phyloP scores from a whole-genome alignment of 1,284 basidiomycete species.

The Apiotrichum porosum region DNA sequence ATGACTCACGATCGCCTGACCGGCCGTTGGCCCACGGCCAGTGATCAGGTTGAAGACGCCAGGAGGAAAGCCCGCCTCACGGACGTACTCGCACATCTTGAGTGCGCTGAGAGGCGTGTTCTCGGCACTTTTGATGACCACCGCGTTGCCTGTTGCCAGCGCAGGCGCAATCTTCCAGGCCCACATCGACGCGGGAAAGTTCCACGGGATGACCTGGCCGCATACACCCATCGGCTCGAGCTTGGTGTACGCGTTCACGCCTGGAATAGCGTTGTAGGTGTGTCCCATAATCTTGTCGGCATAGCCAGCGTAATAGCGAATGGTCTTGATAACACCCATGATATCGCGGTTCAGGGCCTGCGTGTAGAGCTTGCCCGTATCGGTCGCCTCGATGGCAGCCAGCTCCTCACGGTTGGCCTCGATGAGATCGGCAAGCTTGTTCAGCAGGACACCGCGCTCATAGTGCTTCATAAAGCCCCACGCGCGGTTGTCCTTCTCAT shows the following conservation, averaged over 20 bases:
- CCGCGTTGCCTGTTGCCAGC: slow-evolving; percentile 57
- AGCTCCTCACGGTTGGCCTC: slow-evolving; percentile 66
- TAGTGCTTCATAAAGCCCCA: slow-evolving; percentile 56
- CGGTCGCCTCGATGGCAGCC: slow-evolving; percentile 68
- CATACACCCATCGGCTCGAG: slow-evolving; percentile 13
- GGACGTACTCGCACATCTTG: slow-evolving; percentile 56
- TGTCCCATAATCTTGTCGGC: slow-evolving; percentile 74
- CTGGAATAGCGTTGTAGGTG: slow-evolving; percentile 13
- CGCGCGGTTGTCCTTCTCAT: slow-evolving; percentile 65
- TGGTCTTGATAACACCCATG: slow-evolving; percentile 67
- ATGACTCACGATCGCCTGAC: slow-evolving; percentile 52
- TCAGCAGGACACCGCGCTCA: slow-evolving; percentile 67
- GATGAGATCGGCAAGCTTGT: slow-evolving; percentile 84
- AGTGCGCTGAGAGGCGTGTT: slow-evolving; percentile 80
- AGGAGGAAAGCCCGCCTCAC: slow-evolving; percentile 78
- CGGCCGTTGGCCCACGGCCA: slow-evolving; percentile 58
- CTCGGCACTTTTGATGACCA: slow-evolving; percentile 54
- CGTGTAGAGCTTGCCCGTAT: slow-evolving; percentile 77
- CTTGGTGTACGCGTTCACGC: slow-evolving; percentile 51
- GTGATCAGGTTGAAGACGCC: slow-evolving; percentile 82
- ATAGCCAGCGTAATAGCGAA: slow-evolving; percentile 56
- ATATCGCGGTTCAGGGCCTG: slow-evolving; percentile 78
- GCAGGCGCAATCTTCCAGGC: slow-evolving; percentile 87
- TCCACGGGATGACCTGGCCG: slow-evolving; percentile 51
- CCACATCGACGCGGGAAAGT: slow-evolving; percentile 85